These are phyloP conservation scores for Kwoniella heveanensis DNA, from an alignment of 768 basidiomycete genomes.

Conservation along the genomic window DNA sequence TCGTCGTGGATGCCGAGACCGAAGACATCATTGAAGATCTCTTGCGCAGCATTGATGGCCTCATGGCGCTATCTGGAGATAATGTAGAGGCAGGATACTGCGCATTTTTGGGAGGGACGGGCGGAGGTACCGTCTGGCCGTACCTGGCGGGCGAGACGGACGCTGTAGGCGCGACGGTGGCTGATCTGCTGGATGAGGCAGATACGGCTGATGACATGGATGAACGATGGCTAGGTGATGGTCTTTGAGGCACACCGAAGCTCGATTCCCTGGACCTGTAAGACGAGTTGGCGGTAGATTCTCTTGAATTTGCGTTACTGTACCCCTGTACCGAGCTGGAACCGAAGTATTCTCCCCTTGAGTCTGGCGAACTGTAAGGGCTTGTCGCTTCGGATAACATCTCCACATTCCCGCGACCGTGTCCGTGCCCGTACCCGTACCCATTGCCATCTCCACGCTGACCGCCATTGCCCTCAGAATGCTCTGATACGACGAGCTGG, in stretches of 20 bases:
- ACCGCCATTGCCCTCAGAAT: not conserved
- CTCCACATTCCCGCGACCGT: conserved; percentile 16
- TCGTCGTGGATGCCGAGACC: conserved; percentile 17
- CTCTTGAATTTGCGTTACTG: conserved; percentile 1
- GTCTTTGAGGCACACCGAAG: not conserved
- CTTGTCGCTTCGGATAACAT: conserved; percentile 20
- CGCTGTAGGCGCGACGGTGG: conserved; percentile 4
- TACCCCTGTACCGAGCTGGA: not conserved
- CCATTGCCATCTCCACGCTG: not conserved
- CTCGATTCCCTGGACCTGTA: conserved; percentile 8
- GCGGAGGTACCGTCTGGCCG: not conserved
- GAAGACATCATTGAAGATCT: conserved; percentile 16
- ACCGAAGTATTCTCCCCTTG: conserved; percentile 20
- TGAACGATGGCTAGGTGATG: conserved; percentile 16
- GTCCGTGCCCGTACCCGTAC: not conserved
- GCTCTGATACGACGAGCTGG: conserved; percentile 61
- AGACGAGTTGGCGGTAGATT: conserved; percentile 13
- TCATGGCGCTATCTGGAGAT: conserved; percentile 9
- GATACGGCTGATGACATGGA: conserved; percentile 29
- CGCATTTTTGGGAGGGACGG: not conserved
- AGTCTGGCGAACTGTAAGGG: conserved; percentile 15
- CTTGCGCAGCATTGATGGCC: conserved; percentile 5
- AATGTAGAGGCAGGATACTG: conserved; percentile 13
- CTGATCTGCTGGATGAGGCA: conserved; percentile 17
- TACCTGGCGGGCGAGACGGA: conserved; percentile 6